These are phyloP conservation scores for Crithidia fasciculata DNA, from an alignment of 208 protist species.

Conservation along the genomic window DNA sequence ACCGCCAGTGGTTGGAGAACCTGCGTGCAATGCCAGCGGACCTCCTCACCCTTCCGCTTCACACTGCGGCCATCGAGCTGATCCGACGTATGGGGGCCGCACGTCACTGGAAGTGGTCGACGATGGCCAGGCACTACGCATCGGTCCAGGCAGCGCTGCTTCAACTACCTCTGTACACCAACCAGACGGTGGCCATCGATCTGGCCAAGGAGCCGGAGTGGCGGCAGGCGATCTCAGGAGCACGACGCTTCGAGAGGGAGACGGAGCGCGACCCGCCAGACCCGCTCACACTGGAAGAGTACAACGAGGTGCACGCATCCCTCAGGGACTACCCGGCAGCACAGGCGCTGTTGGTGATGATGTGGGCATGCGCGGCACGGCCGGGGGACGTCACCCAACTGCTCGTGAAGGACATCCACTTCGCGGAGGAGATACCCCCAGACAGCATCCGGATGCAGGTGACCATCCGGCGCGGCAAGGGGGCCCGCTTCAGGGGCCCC, in stretches of 20 bases:
- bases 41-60: background rate
- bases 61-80: background rate
- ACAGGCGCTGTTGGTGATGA: no score
- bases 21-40: background rate
- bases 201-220: background rate
- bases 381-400: no score
- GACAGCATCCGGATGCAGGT: background rate
- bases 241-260: no score
- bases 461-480: background rate
- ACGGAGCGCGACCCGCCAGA: no score
- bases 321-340: no score
- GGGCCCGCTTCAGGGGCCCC: no score
- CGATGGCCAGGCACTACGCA: background rate
- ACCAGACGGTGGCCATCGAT: background rate
- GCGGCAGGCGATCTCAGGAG: no score
- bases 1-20: background rate
- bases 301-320: no score
- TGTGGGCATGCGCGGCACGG: no score
- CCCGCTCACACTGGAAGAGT: no score
- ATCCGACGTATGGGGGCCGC: background rate
- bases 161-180: background rate
- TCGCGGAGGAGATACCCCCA: background rate
- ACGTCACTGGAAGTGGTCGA: constrained; percentile 7
- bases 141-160: background rate
- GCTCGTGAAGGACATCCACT: background rate